Percentiles rank a stretch among this genome's conserved stretches.
Conservation (phyloP, 345 rosid genomes). For the Lepidium africanum region DNA sequence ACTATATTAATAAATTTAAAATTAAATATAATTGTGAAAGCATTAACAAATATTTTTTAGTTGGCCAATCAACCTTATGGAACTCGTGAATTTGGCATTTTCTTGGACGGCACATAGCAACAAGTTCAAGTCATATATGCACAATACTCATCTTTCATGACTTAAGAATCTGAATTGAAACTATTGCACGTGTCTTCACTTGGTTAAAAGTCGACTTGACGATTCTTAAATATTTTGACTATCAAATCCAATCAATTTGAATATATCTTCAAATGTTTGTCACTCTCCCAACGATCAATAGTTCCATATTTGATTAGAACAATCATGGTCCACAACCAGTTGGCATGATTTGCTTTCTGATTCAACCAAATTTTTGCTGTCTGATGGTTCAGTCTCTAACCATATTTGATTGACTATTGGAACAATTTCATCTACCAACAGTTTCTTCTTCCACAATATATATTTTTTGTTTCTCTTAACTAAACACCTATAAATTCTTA, state of each 20-base stretch:
- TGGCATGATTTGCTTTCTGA: constrained; percentile 9
- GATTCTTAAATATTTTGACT: constrained; percentile 19
- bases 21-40: background rate
- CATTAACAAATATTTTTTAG: background rate
- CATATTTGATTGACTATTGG: constrained; percentile 7
- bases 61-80: constrained; percentile 16
- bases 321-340: constrained; percentile 14
- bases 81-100: constrained; percentile 20
- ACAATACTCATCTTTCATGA: constrained; percentile 9
- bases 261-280: constrained; percentile 10
- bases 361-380: constrained; percentile 10
- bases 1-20: background rate
- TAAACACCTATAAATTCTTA: background rate
- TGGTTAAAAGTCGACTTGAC: constrained; percentile 8
- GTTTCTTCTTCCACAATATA: background rate
- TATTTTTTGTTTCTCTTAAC: background rate
- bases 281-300: background rate
- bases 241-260: constrained; percentile 3
- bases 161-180: background rate
- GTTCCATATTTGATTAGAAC: constrained; percentile 4
- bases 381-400: constrained; percentile 20
- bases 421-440: background rate
- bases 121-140: constrained; percentile 15
- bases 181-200: constrained; percentile 17
- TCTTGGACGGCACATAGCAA: constrained; percentile 23